Percentiles rank a stretch among this genome's conserved stretches.
These are phyloP conservation scores for Termitomyces sp. DNA, from an alignment of 768 basidiomycete species.

Conservation along the genomic window DNA sequence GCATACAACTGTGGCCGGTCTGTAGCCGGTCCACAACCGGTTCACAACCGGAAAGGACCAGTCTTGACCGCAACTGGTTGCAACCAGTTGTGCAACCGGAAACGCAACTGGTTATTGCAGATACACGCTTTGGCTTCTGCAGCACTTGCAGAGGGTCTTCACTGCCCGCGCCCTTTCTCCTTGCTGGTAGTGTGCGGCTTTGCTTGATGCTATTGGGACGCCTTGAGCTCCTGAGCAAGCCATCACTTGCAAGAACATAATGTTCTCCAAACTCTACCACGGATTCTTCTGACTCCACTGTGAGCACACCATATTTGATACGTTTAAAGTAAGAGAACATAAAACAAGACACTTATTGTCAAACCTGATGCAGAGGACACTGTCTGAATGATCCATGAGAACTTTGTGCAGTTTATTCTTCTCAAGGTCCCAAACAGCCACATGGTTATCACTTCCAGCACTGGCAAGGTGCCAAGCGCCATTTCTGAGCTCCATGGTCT, in stretches of 20 bases:
- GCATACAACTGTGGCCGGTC: too few relatives aligned
- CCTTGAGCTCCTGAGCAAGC: slow-evolving; percentile 1
- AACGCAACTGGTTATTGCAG: too few relatives aligned
- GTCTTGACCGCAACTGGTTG: too few relatives aligned
- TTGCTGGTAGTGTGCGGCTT: slow-evolving; percentile 63
- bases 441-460: slow-evolving; percentile 70
- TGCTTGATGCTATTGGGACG: slow-evolving; percentile 36
- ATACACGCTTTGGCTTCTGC: slow-evolving; percentile 49
- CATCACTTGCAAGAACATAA: slow-evolving; percentile 2
- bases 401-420: slow-evolving; percentile 47
- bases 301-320: slow-evolving; percentile 1
- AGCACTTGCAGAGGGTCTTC: slow-evolving; percentile 40
- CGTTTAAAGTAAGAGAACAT: slow-evolving; percentile 45
- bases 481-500: too few relatives aligned
- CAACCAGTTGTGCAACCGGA: too few relatives aligned
- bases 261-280: slow-evolving; percentile 1
- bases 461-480: slow-evolving; percentile 68
- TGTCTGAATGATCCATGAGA: slow-evolving; percentile 71
- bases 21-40: too few relatives aligned
- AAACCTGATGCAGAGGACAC: slow-evolving; percentile 75
- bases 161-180: slow-evolving; percentile 25
- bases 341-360: slow-evolving; percentile 64
- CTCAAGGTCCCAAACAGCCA: slow-evolving; percentile 68
- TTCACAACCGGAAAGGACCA: too few relatives aligned
- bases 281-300: neutral